Conservation (phyloP, 1,139 yeast genomes). For the Debaryomycetaceae sp. region DNA sequence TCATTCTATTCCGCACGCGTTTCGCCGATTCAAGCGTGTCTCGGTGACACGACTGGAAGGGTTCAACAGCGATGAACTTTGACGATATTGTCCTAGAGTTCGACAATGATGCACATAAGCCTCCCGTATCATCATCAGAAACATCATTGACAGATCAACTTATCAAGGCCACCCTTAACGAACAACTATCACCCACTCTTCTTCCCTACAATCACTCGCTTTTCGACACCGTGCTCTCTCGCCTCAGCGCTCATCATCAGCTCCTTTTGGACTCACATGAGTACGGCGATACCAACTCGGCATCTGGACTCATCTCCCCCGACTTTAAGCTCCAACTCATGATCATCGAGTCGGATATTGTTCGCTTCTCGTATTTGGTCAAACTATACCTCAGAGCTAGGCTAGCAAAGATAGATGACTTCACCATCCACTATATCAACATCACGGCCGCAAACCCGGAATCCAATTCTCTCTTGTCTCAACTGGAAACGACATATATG, state of each 20-base stretch:
- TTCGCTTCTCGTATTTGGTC: slow-evolving; percentile 69
- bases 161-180: slow-evolving; percentile 68
- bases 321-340: slow-evolving; percentile 73
- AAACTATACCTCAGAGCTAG: slow-evolving; percentile 75
- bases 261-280: slow-evolving; percentile 52
- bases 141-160: slow-evolving; percentile 17
- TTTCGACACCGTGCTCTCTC: slow-evolving; percentile 43
- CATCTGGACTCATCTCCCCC: slow-evolving; percentile 28
- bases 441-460: slow-evolving; percentile 13
- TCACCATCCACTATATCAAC: slow-evolving; percentile 43
- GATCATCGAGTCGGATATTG: slow-evolving; percentile 85
- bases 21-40: too few species aligned
- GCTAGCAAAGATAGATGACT: slow-evolving; percentile 60
- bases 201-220: slow-evolving; percentile 58
- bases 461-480: slow-evolving; percentile 29
- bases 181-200: slow-evolving; percentile 76
- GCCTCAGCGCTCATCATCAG: slow-evolving; percentile 63
- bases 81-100: slow-evolving; percentile 62
- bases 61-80: slow-evolving; percentile 48
- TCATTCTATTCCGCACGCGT: too few species aligned
- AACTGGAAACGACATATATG: slow-evolving; percentile 48
- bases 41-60: too few species aligned
- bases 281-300: slow-evolving; percentile 33
- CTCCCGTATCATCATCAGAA: neutral
- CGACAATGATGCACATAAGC: slow-evolving; percentile 16